Evolutionary conservation across 2,329 filamentous ascomycete species (phyloP).

Genomic region (Exophiala aquamarina): DNA sequence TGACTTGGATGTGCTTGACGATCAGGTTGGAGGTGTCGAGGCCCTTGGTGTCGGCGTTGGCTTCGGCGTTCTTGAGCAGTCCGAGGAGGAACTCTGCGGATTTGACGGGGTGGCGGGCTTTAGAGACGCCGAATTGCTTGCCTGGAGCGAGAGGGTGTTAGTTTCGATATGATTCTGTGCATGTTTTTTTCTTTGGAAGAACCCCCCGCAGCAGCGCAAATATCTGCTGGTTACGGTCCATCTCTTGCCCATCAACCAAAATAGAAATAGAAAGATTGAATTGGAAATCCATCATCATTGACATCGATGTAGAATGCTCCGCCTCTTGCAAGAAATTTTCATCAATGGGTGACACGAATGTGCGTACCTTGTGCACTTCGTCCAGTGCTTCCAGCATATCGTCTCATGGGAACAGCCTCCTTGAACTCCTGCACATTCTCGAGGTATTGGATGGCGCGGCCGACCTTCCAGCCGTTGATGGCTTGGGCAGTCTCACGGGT

Average conservation of each 20-base stretch:
- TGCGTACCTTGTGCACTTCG: constrained; percentile 93
- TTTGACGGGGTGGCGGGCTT: constrained; percentile 99
- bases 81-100: constrained; percentile 96
- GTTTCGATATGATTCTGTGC: not conserved
- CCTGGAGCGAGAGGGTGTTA: constrained; percentile 55
- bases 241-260: no score
- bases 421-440: constrained; percentile 97
- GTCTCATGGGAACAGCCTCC: constrained; percentile 97
- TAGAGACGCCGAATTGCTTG: constrained; percentile 98
- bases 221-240: no score
- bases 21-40: constrained; percentile 96
- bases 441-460: constrained; percentile 93
- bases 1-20: constrained; percentile 99
- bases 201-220: no score
- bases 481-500: constrained; percentile 99
- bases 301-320: constrained; percentile 10
- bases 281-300: no score
- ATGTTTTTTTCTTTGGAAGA: no score
- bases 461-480: constrained; percentile 98
- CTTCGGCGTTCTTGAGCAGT: constrained; percentile 95
- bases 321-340: constrained; percentile 32
- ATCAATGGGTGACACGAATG: constrained; percentile 4
- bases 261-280: no score
- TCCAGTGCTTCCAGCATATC: constrained; percentile 94
- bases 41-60: constrained; percentile 95